Percentiles rank a stretch among this genome's conserved stretches.
Evolutionary conservation across 495 filamentous ascomycete species (phyloP).

Genomic region (Aspergillus campestris): DNA sequence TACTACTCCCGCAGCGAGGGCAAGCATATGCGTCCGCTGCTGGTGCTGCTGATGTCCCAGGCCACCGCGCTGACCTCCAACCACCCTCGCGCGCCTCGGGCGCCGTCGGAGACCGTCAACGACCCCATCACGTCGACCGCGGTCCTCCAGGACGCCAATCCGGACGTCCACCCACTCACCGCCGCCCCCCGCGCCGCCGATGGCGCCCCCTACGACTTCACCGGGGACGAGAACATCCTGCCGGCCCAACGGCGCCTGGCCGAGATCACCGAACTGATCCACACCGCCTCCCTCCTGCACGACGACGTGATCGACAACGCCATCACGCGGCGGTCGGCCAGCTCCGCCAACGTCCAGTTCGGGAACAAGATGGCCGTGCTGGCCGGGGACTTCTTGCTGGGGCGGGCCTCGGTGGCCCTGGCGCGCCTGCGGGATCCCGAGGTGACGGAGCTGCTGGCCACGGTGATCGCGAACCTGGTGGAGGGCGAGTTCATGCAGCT

Average conservation of each 20-base stretch:
- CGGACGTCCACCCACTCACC: constrained; percentile 48
- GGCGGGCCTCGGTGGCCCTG: constrained; percentile 86
- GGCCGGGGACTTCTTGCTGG: constrained; percentile 89
- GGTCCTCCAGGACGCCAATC: constrained; percentile 78
- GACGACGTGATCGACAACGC: constrained; percentile 98
- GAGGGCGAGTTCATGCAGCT: constrained; percentile 99
- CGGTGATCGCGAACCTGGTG: constrained; percentile 93
- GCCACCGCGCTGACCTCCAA: constrained; percentile 78
- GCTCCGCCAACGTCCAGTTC: constrained; percentile 85
- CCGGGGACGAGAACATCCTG: constrained; percentile 65
- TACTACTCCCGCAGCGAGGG: constrained; percentile 97
- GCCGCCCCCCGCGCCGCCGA: constrained; percentile 40
- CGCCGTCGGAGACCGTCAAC: constrained; percentile 49
- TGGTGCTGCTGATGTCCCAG: constrained; percentile 92
- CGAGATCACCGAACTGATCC: constrained; percentile 94
- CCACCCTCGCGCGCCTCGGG: constrained; percentile 29
- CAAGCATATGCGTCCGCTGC: constrained; percentile 89
- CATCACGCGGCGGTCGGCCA: constrained; percentile 66
- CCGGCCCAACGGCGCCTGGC: constrained; percentile 88
- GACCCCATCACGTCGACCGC: constrained; percentile 63
- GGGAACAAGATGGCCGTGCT: constrained; percentile 99
- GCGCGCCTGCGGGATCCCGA: constrained; percentile 86
- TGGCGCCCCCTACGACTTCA: constrained; percentile 23
- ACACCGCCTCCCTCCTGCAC: constrained; percentile 91
- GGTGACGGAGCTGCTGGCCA: constrained; percentile 88